A percentile compares a stretch with the other conserved stretches of the same genome.
These are phyloP conservation scores for Ambrosia trifida DNA, from an alignment of 129 eudicot genomes.

Conservation along the genomic window DNA sequence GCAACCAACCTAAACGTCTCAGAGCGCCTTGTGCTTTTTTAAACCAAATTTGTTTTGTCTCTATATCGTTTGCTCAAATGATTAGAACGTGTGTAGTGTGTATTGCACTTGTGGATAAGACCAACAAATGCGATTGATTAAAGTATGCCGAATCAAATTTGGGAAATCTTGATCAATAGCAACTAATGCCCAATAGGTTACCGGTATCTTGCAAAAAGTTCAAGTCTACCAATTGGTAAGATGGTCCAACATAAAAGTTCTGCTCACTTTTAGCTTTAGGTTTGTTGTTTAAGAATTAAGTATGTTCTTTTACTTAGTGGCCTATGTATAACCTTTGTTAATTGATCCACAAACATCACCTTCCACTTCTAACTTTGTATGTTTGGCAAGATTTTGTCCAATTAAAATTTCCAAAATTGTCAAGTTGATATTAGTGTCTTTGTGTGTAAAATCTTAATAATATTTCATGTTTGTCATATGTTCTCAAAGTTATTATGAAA, in stretches of 20 bases:
- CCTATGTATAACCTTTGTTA: conserved; percentile 14
- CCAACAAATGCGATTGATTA: conserved; percentile 33
- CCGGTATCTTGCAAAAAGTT: conserved; percentile 15
- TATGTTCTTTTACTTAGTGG: conserved; percentile 35
- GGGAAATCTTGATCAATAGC: conserved; percentile 20
- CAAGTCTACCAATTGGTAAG: conserved; percentile 25
- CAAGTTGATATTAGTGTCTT: conserved; percentile 24
- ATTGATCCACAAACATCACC: conserved; percentile 41
- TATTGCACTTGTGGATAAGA: conserved; percentile 33
- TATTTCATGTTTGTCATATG: conserved; percentile 15
- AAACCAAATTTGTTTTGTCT: background rate
- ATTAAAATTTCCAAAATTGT: conserved; percentile 18
- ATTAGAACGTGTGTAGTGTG: conserved; percentile 12
- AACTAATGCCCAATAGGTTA: conserved; percentile 22
- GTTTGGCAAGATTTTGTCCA: conserved; percentile 27
- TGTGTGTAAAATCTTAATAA: conserved; percentile 12
- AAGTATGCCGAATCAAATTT: conserved; percentile 23
- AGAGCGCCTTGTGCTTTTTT: too few species aligned
- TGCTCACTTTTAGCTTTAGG: conserved; percentile 35
- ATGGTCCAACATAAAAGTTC: conserved; percentile 25
- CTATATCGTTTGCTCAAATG: conserved; percentile 2
- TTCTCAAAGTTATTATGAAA: background rate
- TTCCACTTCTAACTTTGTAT: conserved; percentile 33
- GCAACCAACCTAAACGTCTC: too few species aligned
- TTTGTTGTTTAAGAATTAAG: conserved; percentile 29